Evolutionary conservation across 495 filamentous ascomycete species (phyloP).

Genomic region (Penicillium nucicola): DNA sequence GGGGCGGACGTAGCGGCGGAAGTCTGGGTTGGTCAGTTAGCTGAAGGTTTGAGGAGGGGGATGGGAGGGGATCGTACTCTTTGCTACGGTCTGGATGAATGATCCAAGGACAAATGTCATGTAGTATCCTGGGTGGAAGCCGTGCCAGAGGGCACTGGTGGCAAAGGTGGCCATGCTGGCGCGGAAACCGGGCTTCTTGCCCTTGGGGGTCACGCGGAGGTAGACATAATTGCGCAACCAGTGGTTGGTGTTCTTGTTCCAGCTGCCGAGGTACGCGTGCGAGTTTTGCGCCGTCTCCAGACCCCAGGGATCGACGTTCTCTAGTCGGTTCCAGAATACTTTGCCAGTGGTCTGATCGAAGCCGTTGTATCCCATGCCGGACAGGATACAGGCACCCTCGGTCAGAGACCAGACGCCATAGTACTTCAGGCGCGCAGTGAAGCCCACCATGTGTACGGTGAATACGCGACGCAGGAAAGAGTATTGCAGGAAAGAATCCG

Average conservation of each 20-base stretch:
- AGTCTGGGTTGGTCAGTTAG: conserved; percentile 51
- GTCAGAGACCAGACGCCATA: conserved; percentile 94
- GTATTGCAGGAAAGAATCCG: conserved; percentile 60
- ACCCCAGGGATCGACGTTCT: conserved; percentile 78
- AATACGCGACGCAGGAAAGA: conserved; percentile 69
- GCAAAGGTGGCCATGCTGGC: conserved; percentile 92
- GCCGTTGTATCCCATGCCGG: conserved; percentile 91
- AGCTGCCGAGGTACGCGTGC: conserved; percentile 79
- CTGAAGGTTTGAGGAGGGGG: neutral
- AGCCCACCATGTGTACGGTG: conserved; percentile 75
- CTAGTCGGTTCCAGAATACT: conserved; percentile 83
- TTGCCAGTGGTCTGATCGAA: conserved; percentile 78
- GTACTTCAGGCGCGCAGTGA: conserved; percentile 83
- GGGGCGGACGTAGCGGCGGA: conserved; percentile 84
- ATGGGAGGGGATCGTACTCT: conserved; percentile 58
- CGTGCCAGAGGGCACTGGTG: conserved; percentile 96
- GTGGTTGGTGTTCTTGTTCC: conserved; percentile 98
- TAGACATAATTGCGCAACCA: conserved; percentile 98
- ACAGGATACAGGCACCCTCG: conserved; percentile 91
- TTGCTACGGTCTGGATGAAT: conserved; percentile 88
- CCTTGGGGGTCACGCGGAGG: conserved; percentile 88
- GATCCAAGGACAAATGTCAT: conserved; percentile 83
- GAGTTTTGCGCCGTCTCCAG: conserved; percentile 91
- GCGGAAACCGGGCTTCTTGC: conserved; percentile 94
- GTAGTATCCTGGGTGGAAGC: conserved; percentile 97